Conservation (phyloP, 371 early-diverging fungal species). For the Catenaria anguillulae region DNA sequence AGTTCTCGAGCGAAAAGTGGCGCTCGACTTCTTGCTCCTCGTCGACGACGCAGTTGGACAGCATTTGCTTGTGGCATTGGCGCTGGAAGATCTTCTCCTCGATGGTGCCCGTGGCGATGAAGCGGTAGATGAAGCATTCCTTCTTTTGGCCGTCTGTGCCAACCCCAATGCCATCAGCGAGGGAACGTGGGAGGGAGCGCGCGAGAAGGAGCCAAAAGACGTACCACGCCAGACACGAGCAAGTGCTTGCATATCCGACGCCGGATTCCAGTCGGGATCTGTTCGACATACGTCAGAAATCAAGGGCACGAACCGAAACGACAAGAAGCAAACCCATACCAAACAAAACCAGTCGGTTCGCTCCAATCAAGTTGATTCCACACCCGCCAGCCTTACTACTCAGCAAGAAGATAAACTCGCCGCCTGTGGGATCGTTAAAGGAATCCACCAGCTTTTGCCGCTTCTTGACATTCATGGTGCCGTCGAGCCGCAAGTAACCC, state of each 20-base stretch:
- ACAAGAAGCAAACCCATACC: constrained; percentile 18
- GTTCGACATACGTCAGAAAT: background rate
- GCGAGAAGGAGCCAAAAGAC: no score
- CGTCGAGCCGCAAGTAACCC: constrained; percentile 76
- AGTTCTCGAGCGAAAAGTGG: constrained; percentile 76
- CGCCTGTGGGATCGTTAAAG: constrained; percentile 78
- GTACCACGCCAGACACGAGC: constrained; percentile 83
- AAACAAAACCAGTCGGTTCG: constrained; percentile 86
- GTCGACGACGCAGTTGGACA: constrained; percentile 87
- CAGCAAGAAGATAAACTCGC: constrained; percentile 80
- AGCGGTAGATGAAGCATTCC: constrained; percentile 82
- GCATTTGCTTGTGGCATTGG: constrained; percentile 62
- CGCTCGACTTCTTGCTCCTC: constrained; percentile 78
- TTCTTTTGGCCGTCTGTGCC: constrained; percentile 89
- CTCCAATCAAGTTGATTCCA: constrained; percentile 93
- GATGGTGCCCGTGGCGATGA: constrained; percentile 88
- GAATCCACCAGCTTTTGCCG: constrained; percentile 82
- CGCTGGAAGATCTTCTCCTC: constrained; percentile 97
- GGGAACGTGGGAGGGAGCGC: no score
- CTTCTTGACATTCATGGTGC: constrained; percentile 75
- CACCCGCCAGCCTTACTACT: constrained; percentile 97
- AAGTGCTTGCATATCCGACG: constrained; percentile 62
- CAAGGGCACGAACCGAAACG: background rate
- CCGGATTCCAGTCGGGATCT: constrained; percentile 23
- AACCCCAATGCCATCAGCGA: no score